phyloP scores from a whole-genome alignment of 495 filamentous ascomycete species.

The Entonaema liquescens region DNA sequence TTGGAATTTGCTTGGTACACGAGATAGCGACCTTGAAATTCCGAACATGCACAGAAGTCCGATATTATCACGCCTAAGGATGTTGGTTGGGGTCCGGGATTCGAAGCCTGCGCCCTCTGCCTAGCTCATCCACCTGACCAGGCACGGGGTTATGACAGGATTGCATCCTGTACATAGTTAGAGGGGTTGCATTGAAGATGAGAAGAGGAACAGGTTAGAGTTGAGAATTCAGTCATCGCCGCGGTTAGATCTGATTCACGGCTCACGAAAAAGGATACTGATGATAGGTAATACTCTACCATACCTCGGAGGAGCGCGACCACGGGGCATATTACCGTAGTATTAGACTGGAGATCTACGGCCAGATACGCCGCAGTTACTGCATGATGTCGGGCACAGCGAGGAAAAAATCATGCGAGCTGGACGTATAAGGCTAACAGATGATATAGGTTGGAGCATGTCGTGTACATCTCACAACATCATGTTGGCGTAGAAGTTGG shows the following conservation, averaged over 20 bases:
- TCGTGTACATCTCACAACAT: not conserved
- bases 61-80: conserved; percentile 23
- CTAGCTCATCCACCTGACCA: conserved; percentile 36
- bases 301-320: conserved; percentile 16
- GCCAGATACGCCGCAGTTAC: conserved; percentile 15
- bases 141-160: conserved; percentile 35
- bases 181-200: conserved; percentile 31
- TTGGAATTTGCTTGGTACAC: conserved; percentile 10
- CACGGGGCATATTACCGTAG: conserved; percentile 23
- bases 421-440: conserved; percentile 14
- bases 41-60: conserved; percentile 6
- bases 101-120: conserved; percentile 36
- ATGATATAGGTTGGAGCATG: conserved; percentile 11
- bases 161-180: conserved; percentile 28
- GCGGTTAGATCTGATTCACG: conserved; percentile 7
- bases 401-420: conserved; percentile 15
- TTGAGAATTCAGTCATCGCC: conserved; percentile 12
- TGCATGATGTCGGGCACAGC: conserved; percentile 16
- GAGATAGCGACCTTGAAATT: conserved; percentile 15
- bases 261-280: conserved; percentile 1
- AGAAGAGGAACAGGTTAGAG: conserved; percentile 19
- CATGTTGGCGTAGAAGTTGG: conserved; percentile 11
- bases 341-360: conserved; percentile 25
- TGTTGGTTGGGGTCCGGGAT: conserved; percentile 40
- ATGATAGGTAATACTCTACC: conserved; percentile 4